Conservation (phyloP, 768 basidiomycete species). For the Suillus sp. region DNA sequence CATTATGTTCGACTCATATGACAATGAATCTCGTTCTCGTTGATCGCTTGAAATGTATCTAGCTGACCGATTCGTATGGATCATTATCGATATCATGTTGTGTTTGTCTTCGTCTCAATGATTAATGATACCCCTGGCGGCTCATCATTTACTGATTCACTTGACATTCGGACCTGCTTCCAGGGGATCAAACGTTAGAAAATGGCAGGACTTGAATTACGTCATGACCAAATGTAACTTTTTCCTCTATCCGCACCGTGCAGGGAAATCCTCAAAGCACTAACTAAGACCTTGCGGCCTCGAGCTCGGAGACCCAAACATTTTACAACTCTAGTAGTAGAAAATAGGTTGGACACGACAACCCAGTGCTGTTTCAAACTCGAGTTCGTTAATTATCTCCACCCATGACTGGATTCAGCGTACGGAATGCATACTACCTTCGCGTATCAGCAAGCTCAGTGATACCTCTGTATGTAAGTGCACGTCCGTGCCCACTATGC, state of each 20-base stretch:
- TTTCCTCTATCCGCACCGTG: background rate
- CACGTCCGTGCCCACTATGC: too few relatives aligned
- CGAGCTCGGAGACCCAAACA: background rate
- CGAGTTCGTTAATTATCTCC: slow-evolving; percentile 4
- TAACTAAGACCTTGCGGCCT: too few relatives aligned
- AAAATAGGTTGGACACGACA: background rate
- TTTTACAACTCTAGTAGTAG: background rate
- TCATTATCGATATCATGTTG: background rate
- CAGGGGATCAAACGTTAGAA: background rate
- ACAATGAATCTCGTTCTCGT: slow-evolving; percentile 4
- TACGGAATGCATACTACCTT: slow-evolving; percentile 81
- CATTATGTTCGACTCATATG: background rate
- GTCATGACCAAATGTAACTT: background rate
- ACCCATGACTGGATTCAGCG: slow-evolving; percentile 44
- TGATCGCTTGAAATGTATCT: slow-evolving; percentile 6
- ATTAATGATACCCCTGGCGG: background rate
- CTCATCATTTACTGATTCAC: background rate
- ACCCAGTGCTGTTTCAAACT: slow-evolving; percentile 6
- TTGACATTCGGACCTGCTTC: background rate
- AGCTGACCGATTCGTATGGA: slow-evolving; percentile 15
- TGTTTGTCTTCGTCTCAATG: background rate
- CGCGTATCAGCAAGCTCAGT: slow-evolving; percentile 73
- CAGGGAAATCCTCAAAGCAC: background rate
- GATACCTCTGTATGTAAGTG: slow-evolving; percentile 75
- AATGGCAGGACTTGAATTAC: background rate